Percentiles rank a stretch among this genome's conserved stretches.
These are phyloP conservation scores for Fusarium hainanense DNA, from an alignment of 2,329 filamentous ascomycete genomes.

Conservation along the genomic window DNA sequence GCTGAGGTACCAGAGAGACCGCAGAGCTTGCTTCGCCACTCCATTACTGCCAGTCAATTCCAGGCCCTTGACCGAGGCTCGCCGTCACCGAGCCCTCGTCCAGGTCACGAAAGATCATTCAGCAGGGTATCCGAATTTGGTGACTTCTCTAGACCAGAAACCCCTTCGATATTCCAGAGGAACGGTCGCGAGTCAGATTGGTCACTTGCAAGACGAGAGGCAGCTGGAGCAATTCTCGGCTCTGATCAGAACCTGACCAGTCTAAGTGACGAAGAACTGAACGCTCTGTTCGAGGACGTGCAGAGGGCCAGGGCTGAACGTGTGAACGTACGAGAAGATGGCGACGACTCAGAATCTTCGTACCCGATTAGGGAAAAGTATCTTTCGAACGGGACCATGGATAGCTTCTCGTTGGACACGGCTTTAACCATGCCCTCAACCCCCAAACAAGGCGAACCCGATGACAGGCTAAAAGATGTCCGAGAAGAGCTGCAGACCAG, in stretches of 20 bases:
- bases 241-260: slow-evolving; percentile 91
- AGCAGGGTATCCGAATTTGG: slow-evolving; percentile 86
- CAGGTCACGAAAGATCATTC: slow-evolving; percentile 79
- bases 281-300: slow-evolving; percentile 92
- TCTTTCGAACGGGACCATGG: slow-evolving; percentile 90
- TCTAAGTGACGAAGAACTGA: slow-evolving; percentile 92
- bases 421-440: slow-evolving; percentile 94
- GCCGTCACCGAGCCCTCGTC: slow-evolving; percentile 72
- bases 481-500: slow-evolving; percentile 86
- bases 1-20: slow-evolving; percentile 71
- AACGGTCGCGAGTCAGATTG: slow-evolving; percentile 88
- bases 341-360: slow-evolving; percentile 93
- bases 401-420: slow-evolving; percentile 96
- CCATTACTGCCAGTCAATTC: slow-evolving; percentile 72
- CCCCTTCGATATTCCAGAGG: slow-evolving; percentile 74
- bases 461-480: slow-evolving; percentile 78
- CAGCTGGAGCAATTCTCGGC: slow-evolving; percentile 89
- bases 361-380: slow-evolving; percentile 94
- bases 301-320: slow-evolving; percentile 84
- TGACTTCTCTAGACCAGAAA: slow-evolving; percentile 77
- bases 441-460: slow-evolving; percentile 80
- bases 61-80: slow-evolving; percentile 66
- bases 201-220: slow-evolving; percentile 92
- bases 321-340: slow-evolving; percentile 78
- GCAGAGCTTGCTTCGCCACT: slow-evolving; percentile 87